A percentile compares a stretch with the other conserved stretches of the same genome.
Conservation (phyloP, 441 rosid genomes). For the Daphne laureola region DNA sequence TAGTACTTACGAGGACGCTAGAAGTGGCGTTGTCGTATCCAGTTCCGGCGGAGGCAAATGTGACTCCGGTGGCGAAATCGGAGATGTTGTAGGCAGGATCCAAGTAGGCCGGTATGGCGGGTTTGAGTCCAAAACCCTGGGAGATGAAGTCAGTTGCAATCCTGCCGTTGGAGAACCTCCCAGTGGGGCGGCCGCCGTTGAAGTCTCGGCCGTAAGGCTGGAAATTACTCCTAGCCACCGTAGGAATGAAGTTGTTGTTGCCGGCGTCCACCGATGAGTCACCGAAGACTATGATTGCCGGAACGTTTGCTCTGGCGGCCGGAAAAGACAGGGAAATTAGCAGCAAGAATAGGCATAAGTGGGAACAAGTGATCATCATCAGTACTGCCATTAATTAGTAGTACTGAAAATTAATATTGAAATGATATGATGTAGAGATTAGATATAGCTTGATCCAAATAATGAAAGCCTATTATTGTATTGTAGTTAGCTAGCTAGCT, state of each 20-base stretch:
- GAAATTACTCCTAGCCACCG: constrained; percentile 56
- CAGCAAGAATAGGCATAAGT: constrained; percentile 1
- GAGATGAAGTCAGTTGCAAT: constrained; percentile 49
- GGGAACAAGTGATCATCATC: too few relatives aligned
- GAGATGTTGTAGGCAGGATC: constrained; percentile 46
- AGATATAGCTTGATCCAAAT: constrained; percentile 3
- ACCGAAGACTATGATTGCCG: constrained; percentile 59
- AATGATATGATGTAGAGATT: neutral
- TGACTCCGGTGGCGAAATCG: constrained; percentile 56
- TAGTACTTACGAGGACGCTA: constrained; percentile 40
- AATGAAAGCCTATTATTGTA: too few relatives aligned
- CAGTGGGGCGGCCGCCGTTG: constrained; percentile 37
- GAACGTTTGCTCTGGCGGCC: constrained; percentile 20
- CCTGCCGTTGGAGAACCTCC: constrained; percentile 55
- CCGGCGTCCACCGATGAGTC: constrained; percentile 62
- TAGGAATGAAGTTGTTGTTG: constrained; percentile 51
- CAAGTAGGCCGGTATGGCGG: constrained; percentile 43
- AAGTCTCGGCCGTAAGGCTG: constrained; percentile 62
- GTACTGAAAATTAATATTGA: too few relatives aligned
- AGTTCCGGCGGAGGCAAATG: constrained; percentile 62
- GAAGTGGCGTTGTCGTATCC: constrained; percentile 67
- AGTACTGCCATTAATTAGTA: too few relatives aligned
- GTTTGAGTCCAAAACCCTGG: constrained; percentile 39
- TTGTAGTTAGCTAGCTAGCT: too few relatives aligned
- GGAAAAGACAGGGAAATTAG: constrained; percentile 1